Evolutionary conservation across 768 basidiomycete genomes (phyloP).

Genomic region (Gymnopilus dilepis): DNA sequence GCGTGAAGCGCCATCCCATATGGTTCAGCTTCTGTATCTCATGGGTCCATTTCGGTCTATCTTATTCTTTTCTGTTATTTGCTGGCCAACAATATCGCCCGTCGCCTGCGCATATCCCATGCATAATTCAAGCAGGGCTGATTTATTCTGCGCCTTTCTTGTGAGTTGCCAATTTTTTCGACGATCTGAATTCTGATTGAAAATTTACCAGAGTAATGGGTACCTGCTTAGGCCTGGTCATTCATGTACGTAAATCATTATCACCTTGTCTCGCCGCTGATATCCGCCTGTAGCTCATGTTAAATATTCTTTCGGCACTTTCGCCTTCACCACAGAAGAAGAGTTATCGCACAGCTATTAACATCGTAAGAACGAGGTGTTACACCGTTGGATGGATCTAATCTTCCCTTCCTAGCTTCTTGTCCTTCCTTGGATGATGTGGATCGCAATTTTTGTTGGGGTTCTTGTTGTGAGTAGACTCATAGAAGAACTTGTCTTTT

Average conservation of each 20-base stretch:
- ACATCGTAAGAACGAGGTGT: conserved; percentile 19
- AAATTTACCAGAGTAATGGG: conserved; percentile 28
- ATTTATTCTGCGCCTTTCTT: conserved; percentile 39
- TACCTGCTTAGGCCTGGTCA: conserved; percentile 30
- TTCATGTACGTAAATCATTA: conserved; percentile 35
- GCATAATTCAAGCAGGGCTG: conserved; percentile 36
- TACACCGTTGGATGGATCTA: no score
- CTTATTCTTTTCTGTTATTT: conserved; percentile 39
- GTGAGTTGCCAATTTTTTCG: conserved; percentile 26
- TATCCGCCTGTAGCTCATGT: conserved; percentile 29
- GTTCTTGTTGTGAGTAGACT: conserved; percentile 30
- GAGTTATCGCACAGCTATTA: conserved; percentile 17
- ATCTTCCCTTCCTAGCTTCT: conserved; percentile 23
- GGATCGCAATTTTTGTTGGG: conserved; percentile 31
- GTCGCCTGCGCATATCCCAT: conserved; percentile 30
- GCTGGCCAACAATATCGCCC: conserved; percentile 34
- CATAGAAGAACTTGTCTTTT: background rate
- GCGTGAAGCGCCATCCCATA: conserved; percentile 35
- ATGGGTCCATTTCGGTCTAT: conserved; percentile 41
- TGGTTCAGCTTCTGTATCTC: conserved; percentile 42
- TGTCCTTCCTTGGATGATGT: conserved; percentile 34
- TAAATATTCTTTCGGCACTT: conserved; percentile 35
- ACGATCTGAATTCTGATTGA: background rate
- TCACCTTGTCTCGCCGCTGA: background rate
- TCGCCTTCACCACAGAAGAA: conserved; percentile 28